A percentile compares a stretch with the other conserved stretches of the same genome.
phyloP scores from a whole-genome alignment of 2,329 filamentous ascomycete species.

The Hypoxylon sp. region DNA sequence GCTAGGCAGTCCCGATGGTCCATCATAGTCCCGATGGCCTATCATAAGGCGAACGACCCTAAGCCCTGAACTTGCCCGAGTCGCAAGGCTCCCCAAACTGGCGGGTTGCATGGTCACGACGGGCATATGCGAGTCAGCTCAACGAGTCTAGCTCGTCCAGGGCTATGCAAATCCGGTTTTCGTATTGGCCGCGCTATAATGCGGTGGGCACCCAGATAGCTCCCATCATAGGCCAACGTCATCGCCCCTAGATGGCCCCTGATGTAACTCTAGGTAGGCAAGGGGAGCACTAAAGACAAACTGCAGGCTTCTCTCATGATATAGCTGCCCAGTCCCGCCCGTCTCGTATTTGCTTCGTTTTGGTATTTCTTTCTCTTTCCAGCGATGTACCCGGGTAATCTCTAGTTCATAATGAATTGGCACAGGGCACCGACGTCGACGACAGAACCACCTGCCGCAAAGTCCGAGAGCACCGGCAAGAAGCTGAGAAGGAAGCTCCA shows the following conservation, averaged over 20 bases:
- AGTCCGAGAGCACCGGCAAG: conserved; percentile 40
- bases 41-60: not conserved
- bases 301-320: conserved; percentile 23
- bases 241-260: conserved; percentile 26
- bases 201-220: conserved; percentile 25
- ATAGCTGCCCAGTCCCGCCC: conserved; percentile 21
- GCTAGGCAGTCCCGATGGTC: too few relatives aligned
- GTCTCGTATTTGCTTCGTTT: conserved; percentile 7
- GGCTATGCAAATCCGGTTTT: conserved; percentile 43
- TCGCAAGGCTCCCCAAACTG: conserved; percentile 24
- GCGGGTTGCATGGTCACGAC: conserved; percentile 27
- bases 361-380: too few relatives aligned
- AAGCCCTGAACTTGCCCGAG: not conserved
- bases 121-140: conserved; percentile 36
- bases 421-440: conserved; percentile 35
- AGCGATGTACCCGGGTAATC: conserved; percentile 30
- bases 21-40: not conserved
- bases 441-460: conserved; percentile 30
- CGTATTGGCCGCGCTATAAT: conserved; percentile 40
- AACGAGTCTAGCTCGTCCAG: conserved; percentile 18
- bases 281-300: conserved; percentile 30
- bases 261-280: conserved; percentile 33
- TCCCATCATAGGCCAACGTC: conserved; percentile 37
- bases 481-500: conserved; percentile 45
- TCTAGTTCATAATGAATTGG: conserved; percentile 38